Base-by-base conservation (phyloP, 106 monocot species). In the Dendrobium catenatum region DNA sequence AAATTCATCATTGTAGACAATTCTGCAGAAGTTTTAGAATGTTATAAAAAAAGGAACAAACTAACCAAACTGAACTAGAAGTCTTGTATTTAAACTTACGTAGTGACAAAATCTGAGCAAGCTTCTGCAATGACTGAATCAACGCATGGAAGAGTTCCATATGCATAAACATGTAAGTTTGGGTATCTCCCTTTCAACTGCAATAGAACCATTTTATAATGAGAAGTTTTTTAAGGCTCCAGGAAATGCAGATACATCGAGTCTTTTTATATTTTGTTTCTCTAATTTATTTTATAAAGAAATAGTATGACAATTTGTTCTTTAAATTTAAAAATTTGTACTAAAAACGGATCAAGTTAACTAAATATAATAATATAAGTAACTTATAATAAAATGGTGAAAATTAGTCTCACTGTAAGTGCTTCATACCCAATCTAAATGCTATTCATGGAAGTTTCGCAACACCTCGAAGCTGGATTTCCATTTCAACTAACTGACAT, bases 1-100 rank as follows among this genome's bases (percentile, higher is more conserved):
- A 78, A 93, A 99, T 80, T 99, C 99, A 85, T 99, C 99, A 80
- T 91, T 93, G 83, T 89, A 90, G 8, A 99, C 90, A 51, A 99
- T 91, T 83, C 99, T 99, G 93, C 75, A 51, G 7, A 20, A 64
- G 37, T 70, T 33, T 29, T 70, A 15, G 27, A 70, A 82, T 54
- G 68, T 79, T 55, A 81, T 24, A 24, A 20, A 51, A 51, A 13
- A 13, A 19, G 18, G 43, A 77, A 15, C 22, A 40, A 31, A 68
- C 42, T 5, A 24, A 67, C 24, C 24, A 74, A 64, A 64, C 24
- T 15, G 42, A 72, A 80, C 55, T 4, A 80, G 56, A 6, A 6
- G 2, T 6, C 41, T 3, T 40, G 24, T 44, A 72, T 68, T 15
- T 67, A 68, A 61, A 59, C 85, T 81, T 41, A 99, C 99, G 87